A percentile compares a stretch with the other conserved stretches of the same genome.
Conservation (phyloP, 2,329 filamentous ascomycete genomes). For the Leptosphaerulina australis region DNA sequence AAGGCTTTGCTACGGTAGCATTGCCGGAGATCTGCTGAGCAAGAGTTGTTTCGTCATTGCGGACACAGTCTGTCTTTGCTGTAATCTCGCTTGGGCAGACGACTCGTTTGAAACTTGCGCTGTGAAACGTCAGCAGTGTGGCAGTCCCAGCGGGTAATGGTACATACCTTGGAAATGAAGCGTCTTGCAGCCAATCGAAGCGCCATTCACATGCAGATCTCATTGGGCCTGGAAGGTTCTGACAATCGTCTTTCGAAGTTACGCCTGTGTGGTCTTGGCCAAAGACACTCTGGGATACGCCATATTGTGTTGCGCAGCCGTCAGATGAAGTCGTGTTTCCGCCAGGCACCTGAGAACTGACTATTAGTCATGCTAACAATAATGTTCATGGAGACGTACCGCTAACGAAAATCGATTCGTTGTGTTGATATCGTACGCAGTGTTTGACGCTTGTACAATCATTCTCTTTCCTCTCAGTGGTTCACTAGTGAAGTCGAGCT, state of each 20-base stretch:
- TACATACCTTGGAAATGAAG: slow-evolving; percentile 41
- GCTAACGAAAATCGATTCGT: slow-evolving; percentile 46
- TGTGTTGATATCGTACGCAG: slow-evolving; percentile 51
- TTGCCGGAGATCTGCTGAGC: slow-evolving; percentile 16
- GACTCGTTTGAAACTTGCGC: slow-evolving; percentile 47
- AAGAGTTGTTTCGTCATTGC: slow-evolving; percentile 41
- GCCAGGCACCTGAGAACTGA: slow-evolving; percentile 36
- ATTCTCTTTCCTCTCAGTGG: slow-evolving; percentile 65
- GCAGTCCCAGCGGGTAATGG: neutral
- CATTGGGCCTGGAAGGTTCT: slow-evolving; percentile 41
- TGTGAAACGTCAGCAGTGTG: slow-evolving; percentile 34
- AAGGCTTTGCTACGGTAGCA: neutral
- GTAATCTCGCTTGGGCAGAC: slow-evolving; percentile 44
- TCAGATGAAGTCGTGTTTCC: slow-evolving; percentile 45
- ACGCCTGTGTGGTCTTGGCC: slow-evolving; percentile 39
- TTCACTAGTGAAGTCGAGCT: slow-evolving; percentile 64
- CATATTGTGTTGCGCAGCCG: slow-evolving; percentile 43
- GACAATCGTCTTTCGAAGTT: slow-evolving; percentile 38
- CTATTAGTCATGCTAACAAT: neutral
- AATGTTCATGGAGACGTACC: slow-evolving; percentile 25
- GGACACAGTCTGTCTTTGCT: slow-evolving; percentile 42
- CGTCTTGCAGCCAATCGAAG: slow-evolving; percentile 47
- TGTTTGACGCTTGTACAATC: slow-evolving; percentile 69
- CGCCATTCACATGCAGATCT: slow-evolving; percentile 41
- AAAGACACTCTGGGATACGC: slow-evolving; percentile 42